Evolutionary conservation across 805 yeast species (phyloP).

Genomic region (Hanseniaspora opuntiae): DNA sequence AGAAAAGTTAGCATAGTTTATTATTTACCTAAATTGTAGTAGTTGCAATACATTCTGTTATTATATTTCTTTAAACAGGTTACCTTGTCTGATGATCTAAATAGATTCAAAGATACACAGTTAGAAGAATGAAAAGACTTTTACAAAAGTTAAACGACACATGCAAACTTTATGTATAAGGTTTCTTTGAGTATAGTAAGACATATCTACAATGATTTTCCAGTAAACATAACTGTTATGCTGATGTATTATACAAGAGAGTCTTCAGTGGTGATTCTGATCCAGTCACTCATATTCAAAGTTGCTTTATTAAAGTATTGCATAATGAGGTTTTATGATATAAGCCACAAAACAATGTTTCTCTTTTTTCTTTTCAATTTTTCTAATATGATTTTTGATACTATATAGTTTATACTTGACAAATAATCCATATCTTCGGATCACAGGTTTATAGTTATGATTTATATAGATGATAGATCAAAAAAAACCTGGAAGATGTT

Average conservation of each 20-base stretch:
- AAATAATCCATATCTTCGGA: neutral
- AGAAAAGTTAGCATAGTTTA: conserved; percentile 11
- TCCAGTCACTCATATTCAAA: conserved; percentile 8
- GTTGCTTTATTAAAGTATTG: conserved; percentile 1
- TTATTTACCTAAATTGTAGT: neutral
- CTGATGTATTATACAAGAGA: conserved; percentile 12
- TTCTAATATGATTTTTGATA: neutral
- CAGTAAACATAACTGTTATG: neutral
- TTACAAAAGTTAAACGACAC: neutral
- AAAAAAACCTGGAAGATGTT: neutral
- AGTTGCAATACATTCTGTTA: neutral
- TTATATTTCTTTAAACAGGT: neutral
- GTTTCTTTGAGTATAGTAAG: conserved; percentile 3
- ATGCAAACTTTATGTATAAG: neutral
- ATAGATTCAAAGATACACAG: neutral
- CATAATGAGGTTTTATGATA: neutral
- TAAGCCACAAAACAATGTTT: neutral
- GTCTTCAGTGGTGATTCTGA: conserved; percentile 8
- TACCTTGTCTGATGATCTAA: neutral
- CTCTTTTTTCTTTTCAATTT: neutral
- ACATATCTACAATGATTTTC: conserved; percentile 10
- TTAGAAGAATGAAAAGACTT: neutral
- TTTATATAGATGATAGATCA: neutral
- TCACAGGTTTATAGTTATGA: neutral
- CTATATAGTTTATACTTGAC: neutral